phyloP scores from a whole-genome alignment of 371 early-diverging fungal species.

The Apophysomyces ossiformis region DNA sequence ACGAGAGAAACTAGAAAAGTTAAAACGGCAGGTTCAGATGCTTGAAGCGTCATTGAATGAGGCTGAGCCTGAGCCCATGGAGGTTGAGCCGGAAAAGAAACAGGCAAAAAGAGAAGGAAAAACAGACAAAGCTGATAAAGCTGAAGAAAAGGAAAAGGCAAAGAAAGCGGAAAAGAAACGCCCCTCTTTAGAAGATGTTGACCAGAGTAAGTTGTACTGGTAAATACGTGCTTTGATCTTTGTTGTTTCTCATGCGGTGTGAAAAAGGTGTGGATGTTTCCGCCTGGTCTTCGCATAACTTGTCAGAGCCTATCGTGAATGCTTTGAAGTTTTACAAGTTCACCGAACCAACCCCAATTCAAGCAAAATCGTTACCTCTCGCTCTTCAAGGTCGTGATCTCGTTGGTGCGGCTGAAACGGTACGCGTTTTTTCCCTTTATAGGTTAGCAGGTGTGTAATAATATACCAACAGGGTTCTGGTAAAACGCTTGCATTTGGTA shows the following conservation, averaged over 20 bases:
- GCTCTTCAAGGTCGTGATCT: constrained; percentile 83
- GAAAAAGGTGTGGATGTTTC: constrained; percentile 56
- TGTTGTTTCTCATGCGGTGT: neutral
- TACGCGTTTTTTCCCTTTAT: constrained; percentile 20
- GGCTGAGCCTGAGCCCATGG: neutral
- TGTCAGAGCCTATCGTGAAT: constrained; percentile 61
- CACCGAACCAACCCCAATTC: constrained; percentile 92
- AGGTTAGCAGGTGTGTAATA: neutral
- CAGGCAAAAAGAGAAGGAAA: constrained; percentile 13
- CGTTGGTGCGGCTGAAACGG: constrained; percentile 98
- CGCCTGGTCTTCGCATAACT: constrained; percentile 59
- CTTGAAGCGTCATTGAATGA: constrained; percentile 17
- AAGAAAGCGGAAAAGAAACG: constrained; percentile 33
- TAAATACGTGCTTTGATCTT: neutral
- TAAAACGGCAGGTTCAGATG: constrained; percentile 25
- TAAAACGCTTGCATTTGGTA: constrained; percentile 92
- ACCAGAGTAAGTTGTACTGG: constrained; percentile 28
- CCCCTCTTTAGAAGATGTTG: constrained; percentile 45
- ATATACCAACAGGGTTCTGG: constrained; percentile 74
- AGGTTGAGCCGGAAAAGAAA: constrained; percentile 12
- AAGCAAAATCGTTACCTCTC: constrained; percentile 80
- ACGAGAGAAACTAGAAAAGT: constrained; percentile 31
- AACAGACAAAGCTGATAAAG: constrained; percentile 13
- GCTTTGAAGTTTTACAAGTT: constrained; percentile 78
- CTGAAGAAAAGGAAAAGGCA: constrained; percentile 28